These are phyloP conservation scores for Piper betle DNA, from an alignment of 164 flowering plant species.

Conservation along the genomic window DNA sequence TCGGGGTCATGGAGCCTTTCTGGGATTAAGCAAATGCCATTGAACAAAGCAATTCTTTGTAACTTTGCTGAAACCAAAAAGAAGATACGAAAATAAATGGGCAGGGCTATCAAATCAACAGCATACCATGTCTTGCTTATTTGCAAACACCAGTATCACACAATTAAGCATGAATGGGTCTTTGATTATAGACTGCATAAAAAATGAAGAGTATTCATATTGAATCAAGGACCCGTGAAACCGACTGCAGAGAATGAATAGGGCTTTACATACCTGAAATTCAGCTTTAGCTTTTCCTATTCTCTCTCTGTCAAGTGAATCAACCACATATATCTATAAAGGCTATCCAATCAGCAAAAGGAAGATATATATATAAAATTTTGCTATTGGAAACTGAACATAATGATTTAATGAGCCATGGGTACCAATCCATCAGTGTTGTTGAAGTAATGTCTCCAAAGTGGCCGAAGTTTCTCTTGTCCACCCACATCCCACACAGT, in stretches of 20 bases:
- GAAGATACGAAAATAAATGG: not conserved
- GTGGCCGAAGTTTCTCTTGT: constrained; percentile 90
- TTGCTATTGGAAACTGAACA: not conserved
- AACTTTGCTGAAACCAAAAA: not conserved
- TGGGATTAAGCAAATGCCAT: constrained; percentile 6
- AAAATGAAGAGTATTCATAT: not conserved
- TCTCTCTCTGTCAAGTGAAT: constrained; percentile 95
- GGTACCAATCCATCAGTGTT: constrained; percentile 92
- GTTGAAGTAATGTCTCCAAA: constrained; percentile 98
- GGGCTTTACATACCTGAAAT: constrained; percentile 54
- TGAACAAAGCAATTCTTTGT: not conserved
- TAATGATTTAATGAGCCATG: constrained; percentile 2
- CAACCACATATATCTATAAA: constrained; percentile 98
- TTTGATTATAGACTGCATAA: constrained; percentile 69
- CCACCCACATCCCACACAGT: constrained; percentile 99
- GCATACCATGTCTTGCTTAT: constrained; percentile 97
- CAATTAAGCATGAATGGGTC: constrained; percentile 97
- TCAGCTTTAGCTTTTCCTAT: constrained; percentile 82
- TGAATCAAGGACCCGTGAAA: not conserved
- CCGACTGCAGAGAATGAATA: not conserved
- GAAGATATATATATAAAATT: not conserved
- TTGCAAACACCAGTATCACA: constrained; percentile 92
- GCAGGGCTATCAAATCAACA: not conserved
- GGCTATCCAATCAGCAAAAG: not conserved
- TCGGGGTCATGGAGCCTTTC: constrained; percentile 95